Evolutionary conservation across 2,329 filamentous ascomycete species (phyloP).

Genomic region (Trichoderma atrobrunneum): DNA sequence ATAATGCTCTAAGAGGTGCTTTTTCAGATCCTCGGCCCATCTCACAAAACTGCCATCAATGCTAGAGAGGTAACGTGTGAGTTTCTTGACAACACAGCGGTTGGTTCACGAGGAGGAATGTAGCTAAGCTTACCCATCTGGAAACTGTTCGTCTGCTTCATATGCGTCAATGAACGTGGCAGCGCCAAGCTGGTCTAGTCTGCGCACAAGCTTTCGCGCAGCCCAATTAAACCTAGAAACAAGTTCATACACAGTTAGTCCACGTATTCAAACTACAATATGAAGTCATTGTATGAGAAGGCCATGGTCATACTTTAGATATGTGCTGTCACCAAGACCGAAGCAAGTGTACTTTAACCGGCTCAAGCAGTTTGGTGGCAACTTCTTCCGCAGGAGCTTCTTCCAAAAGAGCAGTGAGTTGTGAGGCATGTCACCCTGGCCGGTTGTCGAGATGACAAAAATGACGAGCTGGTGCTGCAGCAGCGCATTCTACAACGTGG

Average conservation of each 20-base stretch:
- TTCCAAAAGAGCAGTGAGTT: conserved; percentile 85
- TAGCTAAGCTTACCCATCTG: conserved; percentile 68
- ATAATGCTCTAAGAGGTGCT: conserved; percentile 62
- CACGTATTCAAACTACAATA: neutral
- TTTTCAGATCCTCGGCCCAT: conserved; percentile 69
- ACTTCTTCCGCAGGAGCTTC: conserved; percentile 72
- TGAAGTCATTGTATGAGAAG: neutral
- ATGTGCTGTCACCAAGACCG: conserved; percentile 91
- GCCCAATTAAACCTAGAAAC: conserved; percentile 81
- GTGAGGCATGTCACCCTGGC: conserved; percentile 86
- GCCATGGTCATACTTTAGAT: conserved; percentile 67
- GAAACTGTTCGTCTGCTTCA: conserved; percentile 90
- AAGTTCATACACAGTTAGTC: neutral
- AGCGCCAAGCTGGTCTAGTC: conserved; percentile 80
- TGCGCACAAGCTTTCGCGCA: conserved; percentile 79
- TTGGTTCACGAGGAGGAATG: too few species aligned
- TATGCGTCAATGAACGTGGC: conserved; percentile 71
- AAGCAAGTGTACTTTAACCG: conserved; percentile 77
- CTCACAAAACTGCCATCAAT: conserved; percentile 78
- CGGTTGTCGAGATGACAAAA: conserved; percentile 86
- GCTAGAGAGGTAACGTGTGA: conserved; percentile 41
- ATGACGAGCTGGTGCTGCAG: conserved; percentile 60
- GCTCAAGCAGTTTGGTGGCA: conserved; percentile 67
- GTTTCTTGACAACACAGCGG: neutral
- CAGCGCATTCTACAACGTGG: conserved; percentile 45